These are phyloP conservation scores for Paspalum notatum DNA, from an alignment of 176 grass and related monocot species.

Conservation along the genomic window DNA sequence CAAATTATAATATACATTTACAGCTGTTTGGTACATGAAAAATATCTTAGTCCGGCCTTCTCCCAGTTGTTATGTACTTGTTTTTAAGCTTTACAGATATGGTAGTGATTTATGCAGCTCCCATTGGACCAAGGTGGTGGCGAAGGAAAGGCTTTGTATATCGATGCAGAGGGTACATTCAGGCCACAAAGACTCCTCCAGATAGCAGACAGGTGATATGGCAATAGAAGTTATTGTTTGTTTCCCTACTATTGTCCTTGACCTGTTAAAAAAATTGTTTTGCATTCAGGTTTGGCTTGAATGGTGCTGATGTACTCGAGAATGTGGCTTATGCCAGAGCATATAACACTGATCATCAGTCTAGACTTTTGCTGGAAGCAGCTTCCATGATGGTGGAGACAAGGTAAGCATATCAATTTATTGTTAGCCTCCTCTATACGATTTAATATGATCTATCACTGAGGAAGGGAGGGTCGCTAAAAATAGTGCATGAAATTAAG, in stretches of 20 bases:
- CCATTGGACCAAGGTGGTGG: slow-evolving; percentile 97
- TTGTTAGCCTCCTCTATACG: neutral
- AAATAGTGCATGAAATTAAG: neutral
- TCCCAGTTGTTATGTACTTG: slow-evolving; percentile 3
- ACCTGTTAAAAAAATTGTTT: slow-evolving; percentile 5
- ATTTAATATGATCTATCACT: neutral
- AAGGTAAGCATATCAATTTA: slow-evolving; percentile 45
- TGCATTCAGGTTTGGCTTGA: slow-evolving; percentile 80
- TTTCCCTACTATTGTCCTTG: neutral
- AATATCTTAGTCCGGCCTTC: neutral
- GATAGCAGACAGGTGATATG: slow-evolving; percentile 80
- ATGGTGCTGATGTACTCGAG: slow-evolving; percentile 91
- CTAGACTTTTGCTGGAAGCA: slow-evolving; percentile 83
- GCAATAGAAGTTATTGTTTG: slow-evolving; percentile 7
- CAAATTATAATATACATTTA: neutral
- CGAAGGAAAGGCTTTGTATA: slow-evolving; percentile 94
- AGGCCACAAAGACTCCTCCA: slow-evolving; percentile 89
- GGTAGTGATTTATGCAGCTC: slow-evolving; percentile 55
- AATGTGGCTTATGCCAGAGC: slow-evolving; percentile 97
- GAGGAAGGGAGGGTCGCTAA: neutral
- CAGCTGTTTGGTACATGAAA: neutral
- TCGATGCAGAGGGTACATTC: slow-evolving; percentile 93
- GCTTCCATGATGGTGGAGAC: slow-evolving; percentile 97
- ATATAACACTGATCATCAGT: slow-evolving; percentile 95
- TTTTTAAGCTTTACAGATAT: slow-evolving; percentile 15